These are phyloP conservation scores for Erysimum cheiri DNA, from an alignment of 441 rosid species.

Conservation along the genomic window DNA sequence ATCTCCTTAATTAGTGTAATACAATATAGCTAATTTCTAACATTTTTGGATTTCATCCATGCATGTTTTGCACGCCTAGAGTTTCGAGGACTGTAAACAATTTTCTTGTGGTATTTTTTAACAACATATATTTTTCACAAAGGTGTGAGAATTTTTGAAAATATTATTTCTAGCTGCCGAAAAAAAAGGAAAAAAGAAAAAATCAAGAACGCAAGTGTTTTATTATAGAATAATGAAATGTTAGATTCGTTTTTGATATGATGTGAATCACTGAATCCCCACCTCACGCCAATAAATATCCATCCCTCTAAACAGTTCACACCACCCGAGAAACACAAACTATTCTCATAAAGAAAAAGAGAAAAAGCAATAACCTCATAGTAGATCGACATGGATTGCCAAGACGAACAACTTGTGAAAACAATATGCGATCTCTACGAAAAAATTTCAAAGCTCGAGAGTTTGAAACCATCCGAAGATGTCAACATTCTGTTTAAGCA, in stretches of 20 bases:
- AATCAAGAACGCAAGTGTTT: background rate
- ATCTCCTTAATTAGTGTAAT: too few species aligned
- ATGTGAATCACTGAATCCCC: conserved; percentile 33
- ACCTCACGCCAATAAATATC: conserved; percentile 31
- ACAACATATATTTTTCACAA: too few species aligned
- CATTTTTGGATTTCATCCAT: background rate
- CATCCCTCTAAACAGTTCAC: conserved; percentile 25
- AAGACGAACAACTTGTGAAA: conserved; percentile 60
- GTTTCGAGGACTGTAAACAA: background rate
- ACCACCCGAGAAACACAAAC: conserved; percentile 32
- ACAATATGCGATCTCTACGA: conserved; percentile 61
- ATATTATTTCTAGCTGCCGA: too few species aligned
- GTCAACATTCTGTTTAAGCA: conserved; percentile 86
- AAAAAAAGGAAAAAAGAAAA: background rate
- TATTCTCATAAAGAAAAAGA: background rate
- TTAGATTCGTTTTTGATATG: background rate
- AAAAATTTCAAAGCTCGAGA: conserved; percentile 71
- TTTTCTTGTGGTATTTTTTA: background rate
- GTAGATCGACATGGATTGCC: conserved; percentile 79
- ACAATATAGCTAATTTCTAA: background rate
- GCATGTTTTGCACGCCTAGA: background rate
- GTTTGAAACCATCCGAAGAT: conserved; percentile 74
- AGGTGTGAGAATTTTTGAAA: too few species aligned
- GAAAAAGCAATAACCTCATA: conserved; percentile 33
- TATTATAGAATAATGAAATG: conserved; percentile 7